Percentiles rank a stretch among this genome's conserved stretches.
phyloP scores from a whole-genome alignment of 2,329 filamentous ascomycete genomes.

The Aspergillus thermomutatus region DNA sequence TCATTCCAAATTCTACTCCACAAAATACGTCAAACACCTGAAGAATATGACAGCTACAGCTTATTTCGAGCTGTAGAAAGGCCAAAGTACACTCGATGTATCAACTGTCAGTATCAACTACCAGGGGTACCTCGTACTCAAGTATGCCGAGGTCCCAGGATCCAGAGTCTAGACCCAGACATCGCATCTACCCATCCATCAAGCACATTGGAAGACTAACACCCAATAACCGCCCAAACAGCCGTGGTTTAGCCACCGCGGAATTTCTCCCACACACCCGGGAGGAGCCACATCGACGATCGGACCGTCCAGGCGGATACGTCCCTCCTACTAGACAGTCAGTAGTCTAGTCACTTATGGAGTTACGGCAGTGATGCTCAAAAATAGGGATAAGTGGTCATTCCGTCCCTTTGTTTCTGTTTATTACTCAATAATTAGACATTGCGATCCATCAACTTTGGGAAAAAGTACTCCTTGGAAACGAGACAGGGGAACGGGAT shows the following conservation, averaged over 20 bases:
- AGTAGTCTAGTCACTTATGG: too few species aligned
- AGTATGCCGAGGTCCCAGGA: too few species aligned
- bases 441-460: neutral
- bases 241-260: neutral
- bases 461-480: neutral
- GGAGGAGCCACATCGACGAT: conserved; percentile 8
- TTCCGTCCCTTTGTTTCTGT: neutral
- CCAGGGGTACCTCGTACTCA: too few species aligned
- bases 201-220: neutral
- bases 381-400: neutral
- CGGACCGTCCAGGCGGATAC: conserved; percentile 16
- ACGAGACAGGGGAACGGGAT: neutral
- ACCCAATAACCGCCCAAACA: neutral
- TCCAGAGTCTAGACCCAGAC: neutral
- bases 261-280: neutral
- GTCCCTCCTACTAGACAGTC: conserved; percentile 4
- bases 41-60: neutral
- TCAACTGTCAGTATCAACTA: neutral
- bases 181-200: neutral
- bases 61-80: neutral
- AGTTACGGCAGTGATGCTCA: neutral
- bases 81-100: too few species aligned
- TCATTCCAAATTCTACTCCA: neutral
- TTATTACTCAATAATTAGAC: neutral
- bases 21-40: neutral